Percentiles rank a stretch among this genome's conserved stretches.
phyloP scores from a whole-genome alignment of 2,329 filamentous ascomycete genomes.

The Talaromyces verruculosus region DNA sequence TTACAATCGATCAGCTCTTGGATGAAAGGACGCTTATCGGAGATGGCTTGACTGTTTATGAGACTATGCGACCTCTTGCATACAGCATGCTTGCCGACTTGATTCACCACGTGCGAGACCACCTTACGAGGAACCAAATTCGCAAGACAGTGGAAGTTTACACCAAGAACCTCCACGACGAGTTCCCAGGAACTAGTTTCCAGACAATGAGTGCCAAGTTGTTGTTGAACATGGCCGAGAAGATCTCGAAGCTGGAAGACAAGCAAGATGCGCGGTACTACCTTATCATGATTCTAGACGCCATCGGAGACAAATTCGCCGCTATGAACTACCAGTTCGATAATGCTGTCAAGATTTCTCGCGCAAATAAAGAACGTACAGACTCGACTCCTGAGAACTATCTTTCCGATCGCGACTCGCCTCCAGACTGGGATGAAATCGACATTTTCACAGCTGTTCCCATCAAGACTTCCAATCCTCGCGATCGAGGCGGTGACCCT shows the following conservation, averaged over 20 bases:
- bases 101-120: slow-evolving; percentile 93
- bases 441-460: slow-evolving; percentile 96
- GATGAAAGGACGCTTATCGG: slow-evolving; percentile 94
- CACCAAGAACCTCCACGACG: slow-evolving; percentile 91
- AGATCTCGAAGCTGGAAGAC: slow-evolving; percentile 88
- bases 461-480: slow-evolving; percentile 89
- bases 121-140: slow-evolving; percentile 86
- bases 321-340: slow-evolving; percentile 96
- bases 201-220: slow-evolving; percentile 99
- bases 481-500: slow-evolving; percentile 84
- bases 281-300: slow-evolving; percentile 94
- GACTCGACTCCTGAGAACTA: slow-evolving; percentile 73
- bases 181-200: slow-evolving; percentile 95
- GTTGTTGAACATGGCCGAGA: slow-evolving; percentile 95
- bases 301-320: slow-evolving; percentile 96
- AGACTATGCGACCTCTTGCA: slow-evolving; percentile 90
- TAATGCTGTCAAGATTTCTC: slow-evolving; percentile 91
- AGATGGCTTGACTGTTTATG: slow-evolving; percentile 92
- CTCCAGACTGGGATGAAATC: slow-evolving; percentile 94
- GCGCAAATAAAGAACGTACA: slow-evolving; percentile 65
- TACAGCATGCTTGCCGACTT: slow-evolving; percentile 98
- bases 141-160: slow-evolving; percentile 95
- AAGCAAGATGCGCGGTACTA: slow-evolving; percentile 95
- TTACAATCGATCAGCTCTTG: slow-evolving; percentile 90
- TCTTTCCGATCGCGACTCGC: slow-evolving; percentile 74